Conservation (phyloP, 1,284 basidiomycete species). For the Microbotryum silenes-acaulis region DNA sequence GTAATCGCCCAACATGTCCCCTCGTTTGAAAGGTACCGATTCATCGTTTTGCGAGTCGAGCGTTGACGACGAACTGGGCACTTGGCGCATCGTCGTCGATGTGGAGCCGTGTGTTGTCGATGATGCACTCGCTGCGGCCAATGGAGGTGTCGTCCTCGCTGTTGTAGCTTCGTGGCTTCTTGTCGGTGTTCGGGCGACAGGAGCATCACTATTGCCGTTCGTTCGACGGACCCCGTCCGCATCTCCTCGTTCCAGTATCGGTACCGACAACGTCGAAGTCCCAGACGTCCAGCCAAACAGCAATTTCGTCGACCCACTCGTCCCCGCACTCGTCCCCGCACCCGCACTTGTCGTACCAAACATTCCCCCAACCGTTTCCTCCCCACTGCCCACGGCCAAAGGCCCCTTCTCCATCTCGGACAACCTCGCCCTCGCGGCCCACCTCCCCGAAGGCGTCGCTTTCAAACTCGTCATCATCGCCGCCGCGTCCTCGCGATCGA, state of each 20-base stretch:
- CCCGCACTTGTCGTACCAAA: background rate
- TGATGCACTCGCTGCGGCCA: background rate
- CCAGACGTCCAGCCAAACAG: too few species aligned
- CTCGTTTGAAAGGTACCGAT: background rate
- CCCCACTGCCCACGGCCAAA: too few species aligned
- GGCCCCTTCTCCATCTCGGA: background rate
- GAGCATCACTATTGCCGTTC: background rate
- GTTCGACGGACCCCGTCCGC: background rate
- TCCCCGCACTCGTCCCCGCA: background rate
- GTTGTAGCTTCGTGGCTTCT: background rate
- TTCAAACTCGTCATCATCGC: background rate
- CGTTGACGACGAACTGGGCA: background rate
- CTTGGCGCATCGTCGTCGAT: background rate
- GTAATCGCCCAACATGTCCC: slow-evolving; percentile 22
- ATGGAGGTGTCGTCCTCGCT: background rate
- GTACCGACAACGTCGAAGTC: too few species aligned
- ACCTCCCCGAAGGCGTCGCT: background rate
- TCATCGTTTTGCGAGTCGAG: background rate
- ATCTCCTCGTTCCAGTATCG: too few species aligned
- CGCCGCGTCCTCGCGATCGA: slow-evolving; percentile 5
- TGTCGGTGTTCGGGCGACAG: background rate
- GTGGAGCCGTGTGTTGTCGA: background rate
- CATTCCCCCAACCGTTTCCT: too few species aligned
- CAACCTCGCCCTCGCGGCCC: slow-evolving; percentile 1
- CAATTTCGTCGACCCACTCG: background rate